Conservation (phyloP, 805 yeast genomes). For the Candida dajiaensis region DNA sequence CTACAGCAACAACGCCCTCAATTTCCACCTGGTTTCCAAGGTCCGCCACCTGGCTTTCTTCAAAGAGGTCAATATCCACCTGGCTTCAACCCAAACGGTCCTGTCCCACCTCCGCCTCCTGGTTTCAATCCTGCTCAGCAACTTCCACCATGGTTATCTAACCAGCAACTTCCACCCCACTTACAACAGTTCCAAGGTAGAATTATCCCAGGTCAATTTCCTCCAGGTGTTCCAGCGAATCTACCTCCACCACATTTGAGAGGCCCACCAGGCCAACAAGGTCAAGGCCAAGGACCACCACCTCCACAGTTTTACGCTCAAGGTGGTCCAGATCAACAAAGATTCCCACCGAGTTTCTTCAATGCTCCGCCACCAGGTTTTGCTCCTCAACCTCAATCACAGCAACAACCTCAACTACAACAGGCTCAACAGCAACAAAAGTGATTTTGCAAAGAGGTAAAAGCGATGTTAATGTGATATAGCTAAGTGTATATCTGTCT, state of each 20-base stretch:
- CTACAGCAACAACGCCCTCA: constrained; percentile 4
- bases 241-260: constrained; percentile 15
- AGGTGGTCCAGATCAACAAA: constrained; percentile 4
- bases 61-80: constrained; percentile 16
- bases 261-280: constrained; percentile 3
- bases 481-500: neutral
- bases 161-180: constrained; percentile 9
- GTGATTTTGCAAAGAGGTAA: neutral
- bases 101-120: constrained; percentile 10
- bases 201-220: constrained; percentile 1
- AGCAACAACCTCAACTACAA: constrained; percentile 10
- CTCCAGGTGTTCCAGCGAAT: constrained; percentile 13
- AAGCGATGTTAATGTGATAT: neutral
- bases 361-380: constrained; percentile 17
- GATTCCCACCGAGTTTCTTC: constrained; percentile 22
- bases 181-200: constrained; percentile 1
- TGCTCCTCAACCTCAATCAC: constrained; percentile 7
- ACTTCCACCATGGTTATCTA: constrained; percentile 13
- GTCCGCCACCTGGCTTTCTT: constrained; percentile 2
- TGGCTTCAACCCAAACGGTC: constrained; percentile 11
- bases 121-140: constrained; percentile 15
- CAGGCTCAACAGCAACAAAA: constrained; percentile 6
- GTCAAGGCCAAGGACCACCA: constrained; percentile 5
- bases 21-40: constrained; percentile 11
- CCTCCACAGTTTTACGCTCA: constrained; percentile 6